Evolutionary conservation across 2,329 filamentous ascomycete species (phyloP), one percentile per base, ranked within the genome.

Genomic region (Hymenoscyphus repandus): DNA sequence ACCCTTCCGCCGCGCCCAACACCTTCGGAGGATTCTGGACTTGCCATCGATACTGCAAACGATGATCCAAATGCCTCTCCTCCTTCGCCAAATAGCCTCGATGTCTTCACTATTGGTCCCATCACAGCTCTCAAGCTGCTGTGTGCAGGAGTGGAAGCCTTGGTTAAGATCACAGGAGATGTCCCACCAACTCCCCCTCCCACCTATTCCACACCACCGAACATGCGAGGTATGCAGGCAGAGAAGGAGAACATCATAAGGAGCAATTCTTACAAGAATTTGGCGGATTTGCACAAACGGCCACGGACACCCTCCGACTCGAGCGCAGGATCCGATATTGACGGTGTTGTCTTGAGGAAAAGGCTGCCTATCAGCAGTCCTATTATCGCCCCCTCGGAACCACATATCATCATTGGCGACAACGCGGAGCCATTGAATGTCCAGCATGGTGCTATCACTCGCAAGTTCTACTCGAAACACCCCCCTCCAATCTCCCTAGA

Each of bases 391-490:
- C 52, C 66, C 49, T 51, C 52, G 32, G 58, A 61, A 52, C 80
- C 80, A 13, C 81, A 82, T 61, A 72, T 83, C 47, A 72, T 85
- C 41, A 76, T 85, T 49, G 80, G 83, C n/a, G 79, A 80, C 41
- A 80, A 88, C 66, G 83, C 82, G 30, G 83, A 90, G 60, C 84
- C 86, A 18, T 74, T 90, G 50, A 82, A 85, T 53, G 71, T 89
- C 32, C 91, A 96, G 66, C 87, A 93, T 65, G 84, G 83, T 55
- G 86, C 90, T 58, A 89, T 97, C 57, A 90, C 89, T 15, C 83
- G 90, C 59, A 93, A 93, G 63, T 99, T 99, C 70, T 95, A 93
- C 73, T 92, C 87, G 57, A 96, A 93, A 67, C 81, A 83, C 45
- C 83, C 90, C 13, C 92, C 93, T 17, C 85, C 87, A 10, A 92